Evolutionary conservation across 164 flowering plant species (phyloP).

Genomic region (Sextonia rubra): DNA sequence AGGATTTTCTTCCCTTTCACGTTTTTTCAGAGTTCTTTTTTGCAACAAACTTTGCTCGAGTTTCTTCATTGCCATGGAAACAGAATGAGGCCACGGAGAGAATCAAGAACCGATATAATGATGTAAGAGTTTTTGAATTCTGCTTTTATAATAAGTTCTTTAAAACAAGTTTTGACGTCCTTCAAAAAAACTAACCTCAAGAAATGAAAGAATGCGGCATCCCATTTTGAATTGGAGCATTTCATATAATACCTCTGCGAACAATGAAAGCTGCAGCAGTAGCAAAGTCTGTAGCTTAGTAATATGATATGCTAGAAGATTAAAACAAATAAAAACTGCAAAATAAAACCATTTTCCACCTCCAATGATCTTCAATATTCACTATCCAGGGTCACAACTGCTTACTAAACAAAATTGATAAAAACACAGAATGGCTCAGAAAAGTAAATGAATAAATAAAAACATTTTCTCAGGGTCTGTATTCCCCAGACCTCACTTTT

Average conservation of each 20-base stretch:
- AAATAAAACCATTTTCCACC: neutral
- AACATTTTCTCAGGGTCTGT: too few species aligned
- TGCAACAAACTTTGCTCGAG: constrained; percentile 50
- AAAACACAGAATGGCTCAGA: too few species aligned
- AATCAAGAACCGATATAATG: neutral
- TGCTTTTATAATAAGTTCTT: neutral
- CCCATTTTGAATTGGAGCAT: constrained; percentile 99
- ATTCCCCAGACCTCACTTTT: too few species aligned
- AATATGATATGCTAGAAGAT: neutral
- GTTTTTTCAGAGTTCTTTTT: constrained; percentile 67
- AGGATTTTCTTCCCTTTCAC: constrained; percentile 51
- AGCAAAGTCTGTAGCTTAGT: neutral
- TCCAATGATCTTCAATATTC: too few species aligned
- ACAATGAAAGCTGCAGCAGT: constrained; percentile 66
- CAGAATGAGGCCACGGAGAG: neutral
- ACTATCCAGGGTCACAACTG: too few species aligned
- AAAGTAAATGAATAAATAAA: too few species aligned
- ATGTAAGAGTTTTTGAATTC: neutral
- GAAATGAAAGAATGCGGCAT: constrained; percentile 61
- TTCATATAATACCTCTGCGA: constrained; percentile 87
- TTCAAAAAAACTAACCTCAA: constrained; percentile 57
- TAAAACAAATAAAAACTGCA: neutral
- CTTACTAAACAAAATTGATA: too few species aligned
- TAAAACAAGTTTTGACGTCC: neutral
- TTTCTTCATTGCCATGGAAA: constrained; percentile 36